A percentile compares a stretch with the other conserved stretches of the same genome.
These are phyloP conservation scores for Rhizopogon vesiculosus DNA, from an alignment of 768 basidiomycete species.

Conservation along the genomic window DNA sequence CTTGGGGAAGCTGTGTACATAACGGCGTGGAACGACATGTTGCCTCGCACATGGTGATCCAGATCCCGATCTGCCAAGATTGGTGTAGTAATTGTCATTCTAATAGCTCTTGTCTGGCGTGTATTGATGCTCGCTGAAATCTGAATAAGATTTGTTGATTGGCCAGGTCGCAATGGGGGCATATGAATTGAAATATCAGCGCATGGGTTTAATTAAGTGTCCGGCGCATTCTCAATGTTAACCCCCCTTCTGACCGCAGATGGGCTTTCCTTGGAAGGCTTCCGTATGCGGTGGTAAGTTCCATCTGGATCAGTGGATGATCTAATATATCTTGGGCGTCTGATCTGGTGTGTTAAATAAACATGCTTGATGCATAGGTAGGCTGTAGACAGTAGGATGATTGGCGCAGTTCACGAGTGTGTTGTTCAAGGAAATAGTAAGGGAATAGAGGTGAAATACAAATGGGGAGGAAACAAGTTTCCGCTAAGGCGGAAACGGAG, in stretches of 20 bases:
- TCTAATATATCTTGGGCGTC: slow-evolving; percentile 1
- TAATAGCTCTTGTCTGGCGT: not conserved
- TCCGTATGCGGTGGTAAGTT: not conserved
- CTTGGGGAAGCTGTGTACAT: not conserved
- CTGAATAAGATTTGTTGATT: not conserved
- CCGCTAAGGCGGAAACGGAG: slow-evolving; percentile 21
- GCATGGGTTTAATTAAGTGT: not conserved
- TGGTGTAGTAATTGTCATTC: not conserved
- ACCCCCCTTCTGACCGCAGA: not conserved
- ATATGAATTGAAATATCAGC: not conserved
- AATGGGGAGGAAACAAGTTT: not conserved
- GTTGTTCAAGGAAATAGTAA: not conserved
- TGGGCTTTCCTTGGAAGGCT: not conserved
- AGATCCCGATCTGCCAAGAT: slow-evolving; percentile 1
- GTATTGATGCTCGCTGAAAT: not conserved
- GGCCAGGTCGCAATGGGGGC: not conserved
- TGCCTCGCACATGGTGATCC: slow-evolving; percentile 1
- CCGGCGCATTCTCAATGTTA: not conserved
- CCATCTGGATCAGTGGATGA: slow-evolving; percentile 1
- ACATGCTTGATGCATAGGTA: not conserved
- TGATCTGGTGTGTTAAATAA: not conserved
- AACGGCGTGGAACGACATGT: not conserved
- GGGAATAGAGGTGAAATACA: not conserved
- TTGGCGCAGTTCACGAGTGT: not conserved
- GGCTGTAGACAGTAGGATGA: too few species aligned